A percentile compares a stretch with the other conserved stretches of the same genome.
Evolutionary conservation across 1,139 yeast genomes (phyloP).

Genomic region (Blastobotrys proliferans): DNA sequence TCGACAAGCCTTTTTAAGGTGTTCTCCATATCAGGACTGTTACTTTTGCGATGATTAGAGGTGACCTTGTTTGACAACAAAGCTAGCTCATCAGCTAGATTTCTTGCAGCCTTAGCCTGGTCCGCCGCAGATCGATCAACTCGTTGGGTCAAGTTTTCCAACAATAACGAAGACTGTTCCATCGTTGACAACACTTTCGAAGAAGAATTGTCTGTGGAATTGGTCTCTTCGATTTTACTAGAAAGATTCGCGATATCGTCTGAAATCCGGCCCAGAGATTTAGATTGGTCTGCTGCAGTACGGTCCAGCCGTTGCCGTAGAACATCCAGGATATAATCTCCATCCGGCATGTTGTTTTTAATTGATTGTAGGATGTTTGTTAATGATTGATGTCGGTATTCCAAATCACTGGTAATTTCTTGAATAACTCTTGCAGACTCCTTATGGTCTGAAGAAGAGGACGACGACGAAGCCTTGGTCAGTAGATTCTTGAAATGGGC

Average conservation of each 20-base stretch:
- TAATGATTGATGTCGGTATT: slow-evolving; percentile 7
- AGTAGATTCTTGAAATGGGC: slow-evolving; percentile 16
- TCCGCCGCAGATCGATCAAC: slow-evolving; percentile 8
- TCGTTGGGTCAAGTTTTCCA: slow-evolving; percentile 10
- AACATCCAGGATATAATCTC: slow-evolving; percentile 3
- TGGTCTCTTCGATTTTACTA: not conserved
- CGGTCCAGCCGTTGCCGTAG: slow-evolving; percentile 10
- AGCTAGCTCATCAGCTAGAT: slow-evolving; percentile 8
- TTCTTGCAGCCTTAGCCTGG: slow-evolving; percentile 1
- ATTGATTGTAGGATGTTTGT: slow-evolving; percentile 3
- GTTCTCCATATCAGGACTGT: not conserved
- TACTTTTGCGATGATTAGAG: not conserved
- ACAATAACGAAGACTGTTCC: slow-evolving; percentile 3
- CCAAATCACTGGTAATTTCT: slow-evolving; percentile 6
- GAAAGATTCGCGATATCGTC: slow-evolving; percentile 3
- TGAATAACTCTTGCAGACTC: not conserved
- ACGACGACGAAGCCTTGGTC: no score
- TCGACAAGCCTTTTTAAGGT: not conserved
- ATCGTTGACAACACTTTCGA: slow-evolving; percentile 1
- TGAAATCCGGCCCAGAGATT: not conserved
- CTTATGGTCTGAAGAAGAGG: not conserved
- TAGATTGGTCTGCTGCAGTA: not conserved
- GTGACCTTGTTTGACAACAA: slow-evolving; percentile 2
- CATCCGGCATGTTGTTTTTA: slow-evolving; percentile 9
- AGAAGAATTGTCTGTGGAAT: not conserved